These are phyloP conservation scores for Hypoxylon fuscum DNA, from an alignment of 495 filamentous ascomycete species.

Conservation along the genomic window DNA sequence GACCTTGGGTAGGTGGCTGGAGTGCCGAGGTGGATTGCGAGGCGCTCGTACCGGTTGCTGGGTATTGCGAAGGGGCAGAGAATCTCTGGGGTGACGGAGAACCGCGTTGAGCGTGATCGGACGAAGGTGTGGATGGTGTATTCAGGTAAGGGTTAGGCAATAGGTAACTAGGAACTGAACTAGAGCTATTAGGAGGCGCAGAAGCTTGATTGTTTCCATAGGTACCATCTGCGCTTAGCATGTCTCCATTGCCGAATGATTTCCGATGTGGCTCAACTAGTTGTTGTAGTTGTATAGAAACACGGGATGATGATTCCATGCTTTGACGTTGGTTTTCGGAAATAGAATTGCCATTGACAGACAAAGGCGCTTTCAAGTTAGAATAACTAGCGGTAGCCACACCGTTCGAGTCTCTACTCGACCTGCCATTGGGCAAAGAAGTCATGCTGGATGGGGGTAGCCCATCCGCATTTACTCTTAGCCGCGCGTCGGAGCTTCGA, in stretches of 20 bases:
- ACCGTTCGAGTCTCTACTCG: slow-evolving; percentile 39
- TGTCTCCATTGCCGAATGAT: slow-evolving; percentile 44
- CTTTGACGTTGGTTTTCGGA: slow-evolving; percentile 34
- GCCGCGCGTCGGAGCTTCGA: slow-evolving; percentile 46
- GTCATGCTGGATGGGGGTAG: slow-evolving; percentile 45
- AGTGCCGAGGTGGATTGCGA: slow-evolving; percentile 52
- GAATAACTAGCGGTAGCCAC: slow-evolving; percentile 14
- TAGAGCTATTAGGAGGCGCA: slow-evolving; percentile 19
- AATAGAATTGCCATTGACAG: slow-evolving; percentile 22
- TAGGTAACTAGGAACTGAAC: slow-evolving; percentile 13
- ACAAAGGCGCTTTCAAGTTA: slow-evolving; percentile 27
- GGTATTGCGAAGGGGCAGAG: slow-evolving; percentile 74
- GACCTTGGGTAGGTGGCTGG: slow-evolving; percentile 53
- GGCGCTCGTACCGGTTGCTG: slow-evolving; percentile 52
- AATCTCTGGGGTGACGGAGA: slow-evolving; percentile 65
- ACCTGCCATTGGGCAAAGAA: slow-evolving; percentile 48
- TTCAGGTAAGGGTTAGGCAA: slow-evolving; percentile 45
- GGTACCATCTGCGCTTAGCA: slow-evolving; percentile 42
- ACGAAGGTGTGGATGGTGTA: slow-evolving; percentile 52
- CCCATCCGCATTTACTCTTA: slow-evolving; percentile 50
- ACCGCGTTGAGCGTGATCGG: slow-evolving; percentile 53
- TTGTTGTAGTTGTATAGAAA: slow-evolving; percentile 45
- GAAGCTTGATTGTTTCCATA: slow-evolving; percentile 22
- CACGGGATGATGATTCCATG: slow-evolving; percentile 40
- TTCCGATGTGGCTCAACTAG: slow-evolving; percentile 47